These are phyloP conservation scores for Talaromyces sp. DNA, from an alignment of 2,329 filamentous ascomycete species.

Conservation along the genomic window DNA sequence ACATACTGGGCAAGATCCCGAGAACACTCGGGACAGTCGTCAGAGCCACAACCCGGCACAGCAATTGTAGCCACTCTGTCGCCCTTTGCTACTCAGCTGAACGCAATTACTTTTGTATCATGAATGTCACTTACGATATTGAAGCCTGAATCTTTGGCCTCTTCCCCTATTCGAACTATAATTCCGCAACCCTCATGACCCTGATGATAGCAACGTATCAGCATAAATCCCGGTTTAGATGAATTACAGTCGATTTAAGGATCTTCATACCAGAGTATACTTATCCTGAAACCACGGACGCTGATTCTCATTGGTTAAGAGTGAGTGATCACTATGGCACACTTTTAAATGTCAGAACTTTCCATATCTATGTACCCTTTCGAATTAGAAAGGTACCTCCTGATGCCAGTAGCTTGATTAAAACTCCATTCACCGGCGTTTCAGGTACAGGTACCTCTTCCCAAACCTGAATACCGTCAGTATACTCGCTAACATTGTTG, in stretches of 20 bases:
- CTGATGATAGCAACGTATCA: not conserved
- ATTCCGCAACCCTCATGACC: not conserved
- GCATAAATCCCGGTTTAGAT: not conserved
- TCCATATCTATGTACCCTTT: not conserved
- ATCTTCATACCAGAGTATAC: not conserved
- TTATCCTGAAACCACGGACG: conserved; percentile 4
- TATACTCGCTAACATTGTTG: too few relatives aligned
- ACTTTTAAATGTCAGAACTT: not conserved
- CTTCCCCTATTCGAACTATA: not conserved
- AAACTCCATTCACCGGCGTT: not conserved
- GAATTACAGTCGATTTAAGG: too few relatives aligned
- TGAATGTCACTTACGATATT: not conserved
- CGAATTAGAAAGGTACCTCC: not conserved
- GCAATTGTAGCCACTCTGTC: conserved; percentile 2
- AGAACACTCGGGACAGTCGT: conserved; percentile 39
- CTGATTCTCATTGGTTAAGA: not conserved
- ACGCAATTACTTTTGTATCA: not conserved
- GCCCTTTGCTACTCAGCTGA: not conserved
- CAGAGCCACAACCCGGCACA: conserved; percentile 28
- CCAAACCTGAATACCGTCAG: not conserved
- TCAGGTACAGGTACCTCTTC: not conserved
- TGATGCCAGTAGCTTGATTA: not conserved
- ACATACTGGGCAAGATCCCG: conserved; percentile 29
- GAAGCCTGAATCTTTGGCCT: not conserved
- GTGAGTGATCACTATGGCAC: not conserved